Evolutionary conservation across 768 basidiomycete species (phyloP).

Genomic region (Trametes elegans): DNA sequence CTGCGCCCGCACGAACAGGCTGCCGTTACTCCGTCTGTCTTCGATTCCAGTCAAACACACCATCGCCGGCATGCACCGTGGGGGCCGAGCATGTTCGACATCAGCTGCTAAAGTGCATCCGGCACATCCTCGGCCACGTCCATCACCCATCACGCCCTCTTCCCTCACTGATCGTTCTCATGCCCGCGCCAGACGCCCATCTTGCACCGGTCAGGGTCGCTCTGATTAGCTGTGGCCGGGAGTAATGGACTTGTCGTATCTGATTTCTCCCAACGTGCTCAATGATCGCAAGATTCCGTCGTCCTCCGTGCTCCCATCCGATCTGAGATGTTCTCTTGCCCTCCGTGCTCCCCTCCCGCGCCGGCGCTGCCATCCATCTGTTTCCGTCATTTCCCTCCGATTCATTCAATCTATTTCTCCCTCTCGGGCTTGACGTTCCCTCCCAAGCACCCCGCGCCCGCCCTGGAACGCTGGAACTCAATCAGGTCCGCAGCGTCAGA

Average conservation of each 20-base stretch:
- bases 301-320: background rate
- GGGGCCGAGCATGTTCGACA: background rate
- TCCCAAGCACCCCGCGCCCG: too few species aligned
- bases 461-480: too few species aligned
- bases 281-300: constrained; percentile 10
- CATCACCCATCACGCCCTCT: constrained; percentile 12
- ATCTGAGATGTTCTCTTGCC: constrained; percentile 14
- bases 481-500: constrained; percentile 14
- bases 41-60: background rate
- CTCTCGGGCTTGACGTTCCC: too few species aligned
- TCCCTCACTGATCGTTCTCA: constrained; percentile 15
- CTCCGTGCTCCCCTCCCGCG: background rate
- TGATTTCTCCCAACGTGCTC: constrained; percentile 6
- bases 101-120: background rate
- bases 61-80: background rate
- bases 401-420: too few species aligned
- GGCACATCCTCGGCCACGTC: constrained; percentile 10
- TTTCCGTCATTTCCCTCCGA: background rate
- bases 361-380: background rate
- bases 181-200: constrained; percentile 1
- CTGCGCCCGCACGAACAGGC: background rate
- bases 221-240: constrained; percentile 24
- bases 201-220: constrained; percentile 20
- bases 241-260: constrained; percentile 18
- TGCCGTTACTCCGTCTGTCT: background rate